Evolutionary conservation across 306 rosid species (phyloP).

Genomic region (Vachellia collinsii): DNA sequence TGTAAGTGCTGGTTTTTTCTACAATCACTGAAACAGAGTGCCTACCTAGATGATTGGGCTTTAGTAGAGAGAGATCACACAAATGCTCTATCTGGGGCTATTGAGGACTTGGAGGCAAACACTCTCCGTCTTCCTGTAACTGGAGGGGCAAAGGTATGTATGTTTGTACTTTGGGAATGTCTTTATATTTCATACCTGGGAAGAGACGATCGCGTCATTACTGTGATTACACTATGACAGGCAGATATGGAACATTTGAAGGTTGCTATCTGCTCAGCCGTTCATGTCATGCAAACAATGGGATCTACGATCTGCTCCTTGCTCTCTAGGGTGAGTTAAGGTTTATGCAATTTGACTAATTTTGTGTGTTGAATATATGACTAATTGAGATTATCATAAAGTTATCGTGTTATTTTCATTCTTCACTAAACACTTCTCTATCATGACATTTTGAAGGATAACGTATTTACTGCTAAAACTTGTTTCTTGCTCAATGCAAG

Average conservation of each 20-base stretch:
- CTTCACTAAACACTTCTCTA: conserved; percentile 3
- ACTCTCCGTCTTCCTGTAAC: conserved; percentile 92
- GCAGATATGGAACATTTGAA: conserved; percentile 75
- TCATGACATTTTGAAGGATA: conserved; percentile 14
- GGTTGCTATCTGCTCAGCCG: conserved; percentile 78
- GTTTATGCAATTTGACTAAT: conserved; percentile 1
- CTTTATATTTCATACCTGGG: conserved; percentile 16
- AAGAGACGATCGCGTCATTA: conserved; percentile 18
- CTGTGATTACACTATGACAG: conserved; percentile 48
- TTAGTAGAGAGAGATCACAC: conserved; percentile 74
- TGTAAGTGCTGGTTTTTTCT: conserved; percentile 35
- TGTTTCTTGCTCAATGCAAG: conserved; percentile 5
- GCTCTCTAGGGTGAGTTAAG: conserved; percentile 65
- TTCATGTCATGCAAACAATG: conserved; percentile 83
- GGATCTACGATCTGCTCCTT: conserved; percentile 69
- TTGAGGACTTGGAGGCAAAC: conserved; percentile 89
- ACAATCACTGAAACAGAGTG: conserved; percentile 63
- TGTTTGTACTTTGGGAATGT: neutral
- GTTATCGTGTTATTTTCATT: conserved; percentile 15
- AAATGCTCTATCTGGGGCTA: conserved; percentile 79
- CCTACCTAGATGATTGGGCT: conserved; percentile 85
- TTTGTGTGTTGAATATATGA: neutral
- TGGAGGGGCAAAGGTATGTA: conserved; percentile 83
- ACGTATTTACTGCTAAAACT: neutral
- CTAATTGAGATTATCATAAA: neutral